Base-by-base conservation (phyloP, 371 early-diverging fungal genomes). In the Enteropsectra breve region DNA sequence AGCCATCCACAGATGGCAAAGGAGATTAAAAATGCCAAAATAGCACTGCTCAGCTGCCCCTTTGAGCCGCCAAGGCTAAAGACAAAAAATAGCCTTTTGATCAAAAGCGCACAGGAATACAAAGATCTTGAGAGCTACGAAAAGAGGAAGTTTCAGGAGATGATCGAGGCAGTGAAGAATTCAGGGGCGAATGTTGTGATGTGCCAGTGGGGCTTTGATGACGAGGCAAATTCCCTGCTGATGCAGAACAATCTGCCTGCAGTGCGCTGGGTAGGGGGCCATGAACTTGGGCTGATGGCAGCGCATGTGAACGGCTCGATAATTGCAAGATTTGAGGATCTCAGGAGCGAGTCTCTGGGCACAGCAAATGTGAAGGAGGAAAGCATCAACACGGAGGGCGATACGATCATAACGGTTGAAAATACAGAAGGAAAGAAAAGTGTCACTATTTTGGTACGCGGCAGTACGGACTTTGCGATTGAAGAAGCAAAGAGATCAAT, bases 131-230 rank as follows among this genome's bases (percentile, higher is more conserved):
- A 90, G 75, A 83, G 81, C 37, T 97, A 95, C 77, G 99, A 99
- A 82, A 85, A 84, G 72, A 86, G 89, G 60, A 90, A 89, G 77
- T 97, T 99, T 77, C 84, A 86, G 77, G 86, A 86, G 55, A 99
- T 99, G 97, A 91, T 97, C 64, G 82, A 86, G 61, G 85, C 85
- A 75, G 89, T 96, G 74, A 99, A 96, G 84, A 87, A 90, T 52
- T 84, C 88, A 56, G 94, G 94, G 37, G 95, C 96, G 54, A 93
- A 92, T 82, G 75, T 97, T 29, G 97, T 94, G 37, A 88, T 95
- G 54, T 97, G 97, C 83, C 97, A 99, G 81, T 97, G 97, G 97
- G 99, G 99, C 67, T 97, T 99, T 77, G 97, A 97, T 81, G 99
- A 99, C 77, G 97, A 99, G 81, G 99, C 97, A 43, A 99, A 96